Base-by-base conservation (phyloP, 139 green algal genomes). In the Spirogloea muscicola region DNA sequence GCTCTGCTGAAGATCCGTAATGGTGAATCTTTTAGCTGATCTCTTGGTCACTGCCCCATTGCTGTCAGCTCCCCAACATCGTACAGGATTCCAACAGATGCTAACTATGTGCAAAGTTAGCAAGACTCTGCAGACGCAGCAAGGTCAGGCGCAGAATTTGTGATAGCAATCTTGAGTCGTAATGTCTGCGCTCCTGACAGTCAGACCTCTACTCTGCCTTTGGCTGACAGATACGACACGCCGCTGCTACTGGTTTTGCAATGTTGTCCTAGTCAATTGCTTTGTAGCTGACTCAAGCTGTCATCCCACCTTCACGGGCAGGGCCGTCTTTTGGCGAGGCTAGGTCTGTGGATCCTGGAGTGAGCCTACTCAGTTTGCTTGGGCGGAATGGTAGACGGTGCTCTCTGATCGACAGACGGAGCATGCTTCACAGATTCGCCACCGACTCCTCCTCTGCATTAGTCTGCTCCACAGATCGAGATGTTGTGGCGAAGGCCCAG, bases 1-100 rank as follows among this genome's bases (percentile, higher is more conserved):
- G 87, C 84, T 0, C 64, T 84, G 34, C 85, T 97, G 36, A 97
- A 97, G 80, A 86, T 96, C 37, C 40, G 39, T n/a, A n/a, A 78
- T 33, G 72, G 72, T 80, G 34, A 76, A 33, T 25, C n/a, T n/a
- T n/a, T n/a, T n/a, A n/a, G n/a, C n/a, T n/a, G n/a, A n/a, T n/a
- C n/a, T n/a, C n/a, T n/a, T n/a, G n/a, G n/a, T n/a, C n/a, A n/a
- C n/a, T n/a, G n/a, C n/a, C n/a, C n/a, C n/a, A n/a, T n/a, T n/a
- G n/a, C n/a, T n/a, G n/a, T n/a, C n/a, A n/a, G n/a, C n/a, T n/a
- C n/a, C n/a, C n/a, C n/a, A n/a, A n/a, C n/a, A n/a, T n/a, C n/a
- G n/a, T n/a, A n/a, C n/a, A n/a, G n/a, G n/a, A n/a, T n/a, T n/a
- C n/a, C n/a, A n/a, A n/a, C n/a, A n/a, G n/a, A n/a, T n/a, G n/a